These are phyloP conservation scores for Linnemannia exigua DNA, from an alignment of 192 early-diverging fungal species.

Conservation along the genomic window DNA sequence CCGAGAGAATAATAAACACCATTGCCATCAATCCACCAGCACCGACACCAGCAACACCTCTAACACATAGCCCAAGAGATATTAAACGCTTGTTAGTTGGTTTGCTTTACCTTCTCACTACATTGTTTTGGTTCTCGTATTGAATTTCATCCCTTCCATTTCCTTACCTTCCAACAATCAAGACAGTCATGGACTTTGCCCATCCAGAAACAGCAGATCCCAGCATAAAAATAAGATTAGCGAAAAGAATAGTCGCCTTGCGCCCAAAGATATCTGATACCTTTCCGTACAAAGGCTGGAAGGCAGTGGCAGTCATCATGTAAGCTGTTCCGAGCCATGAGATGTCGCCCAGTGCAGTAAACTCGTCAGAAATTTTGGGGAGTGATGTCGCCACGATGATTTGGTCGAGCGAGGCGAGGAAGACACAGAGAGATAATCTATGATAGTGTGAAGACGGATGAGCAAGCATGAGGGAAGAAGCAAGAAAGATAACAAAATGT, in stretches of 20 bases:
- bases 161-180: conserved; percentile 70
- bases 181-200: conserved; percentile 72
- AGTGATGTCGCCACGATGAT: conserved; percentile 70
- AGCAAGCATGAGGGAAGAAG: not conserved
- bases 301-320: conserved; percentile 79
- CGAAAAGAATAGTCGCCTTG: conserved; percentile 67
- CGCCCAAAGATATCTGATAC: conserved; percentile 89
- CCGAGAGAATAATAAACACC: conserved; percentile 79
- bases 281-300: conserved; percentile 77
- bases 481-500: not conserved
- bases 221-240: conserved; percentile 66
- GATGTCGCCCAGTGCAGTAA: conserved; percentile 66
- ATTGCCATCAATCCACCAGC: conserved; percentile 76
- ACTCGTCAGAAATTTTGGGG: conserved; percentile 64
- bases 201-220: conserved; percentile 67
- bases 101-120: too few species aligned
- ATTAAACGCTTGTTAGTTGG: not conserved
- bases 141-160: too few species aligned
- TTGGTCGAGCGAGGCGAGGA: conserved; percentile 64
- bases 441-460: not conserved
- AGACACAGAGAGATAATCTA: conserved; percentile 42
- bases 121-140: too few species aligned
- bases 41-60: conserved; percentile 73
- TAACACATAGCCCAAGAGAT: not conserved
- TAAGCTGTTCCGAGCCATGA: conserved; percentile 89